These are phyloP conservation scores for Calocybe gambosa DNA, from an alignment of 1,284 basidiomycete genomes.

Conservation along the genomic window DNA sequence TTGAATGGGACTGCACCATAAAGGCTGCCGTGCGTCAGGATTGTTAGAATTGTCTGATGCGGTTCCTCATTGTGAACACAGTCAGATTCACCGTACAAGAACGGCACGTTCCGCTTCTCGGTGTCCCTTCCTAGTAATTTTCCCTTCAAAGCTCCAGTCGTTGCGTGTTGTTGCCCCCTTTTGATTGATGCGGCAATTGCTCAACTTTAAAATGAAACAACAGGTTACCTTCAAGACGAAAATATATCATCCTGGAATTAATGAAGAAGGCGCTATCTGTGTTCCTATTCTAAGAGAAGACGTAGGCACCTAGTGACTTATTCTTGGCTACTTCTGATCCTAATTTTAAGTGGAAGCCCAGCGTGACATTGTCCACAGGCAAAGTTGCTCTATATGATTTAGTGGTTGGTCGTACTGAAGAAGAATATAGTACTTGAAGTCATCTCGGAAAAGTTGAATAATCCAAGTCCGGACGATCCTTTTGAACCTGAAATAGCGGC, in stretches of 20 bases:
- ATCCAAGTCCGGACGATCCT: slow-evolving; percentile 86
- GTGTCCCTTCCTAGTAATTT: slow-evolving; percentile 71
- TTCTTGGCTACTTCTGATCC: background rate
- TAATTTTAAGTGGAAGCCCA: slow-evolving; percentile 77
- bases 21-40: slow-evolving; percentile 63
- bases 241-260: slow-evolving; percentile 91
- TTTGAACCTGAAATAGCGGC: slow-evolving; percentile 81
- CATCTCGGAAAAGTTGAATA: slow-evolving; percentile 82
- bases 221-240: slow-evolving; percentile 84
- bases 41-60: background rate
- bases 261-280: slow-evolving; percentile 83
- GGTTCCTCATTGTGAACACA: slow-evolving; percentile 25
- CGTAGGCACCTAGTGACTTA: too few species aligned
- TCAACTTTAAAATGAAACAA: slow-evolving; percentile 4
- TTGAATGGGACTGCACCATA: slow-evolving; percentile 74
- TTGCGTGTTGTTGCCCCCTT: slow-evolving; percentile 29
- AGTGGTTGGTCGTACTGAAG: background rate
- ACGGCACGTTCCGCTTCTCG: slow-evolving; percentile 75
- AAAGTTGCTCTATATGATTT: slow-evolving; percentile 17
- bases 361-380: slow-evolving; percentile 73
- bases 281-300: slow-evolving; percentile 78
- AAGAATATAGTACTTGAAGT: slow-evolving; percentile 62
- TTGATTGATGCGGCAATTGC: slow-evolving; percentile 5
- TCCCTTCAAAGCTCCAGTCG: slow-evolving; percentile 86
- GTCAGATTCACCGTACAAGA: slow-evolving; percentile 79